phyloP scores from a whole-genome alignment of 2,329 filamentous ascomycete species.

The Ascomycota sp. region DNA sequence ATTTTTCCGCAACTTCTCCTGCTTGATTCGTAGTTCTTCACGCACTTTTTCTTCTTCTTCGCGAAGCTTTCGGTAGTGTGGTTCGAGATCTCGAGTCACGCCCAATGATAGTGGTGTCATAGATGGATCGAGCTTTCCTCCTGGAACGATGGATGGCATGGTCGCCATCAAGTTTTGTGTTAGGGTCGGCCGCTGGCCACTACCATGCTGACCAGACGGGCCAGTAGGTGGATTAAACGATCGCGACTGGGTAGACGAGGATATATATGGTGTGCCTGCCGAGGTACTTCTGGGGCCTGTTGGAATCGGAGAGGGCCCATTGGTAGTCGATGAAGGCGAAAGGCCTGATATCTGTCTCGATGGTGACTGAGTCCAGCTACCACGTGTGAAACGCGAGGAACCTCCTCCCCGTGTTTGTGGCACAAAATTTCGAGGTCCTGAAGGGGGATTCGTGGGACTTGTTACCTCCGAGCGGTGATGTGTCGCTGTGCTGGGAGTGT shows the following conservation, averaged over 20 bases:
- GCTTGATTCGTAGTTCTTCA: conserved; percentile 28
- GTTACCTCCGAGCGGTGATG: conserved; percentile 17
- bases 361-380: conserved; percentile 19
- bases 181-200: conserved; percentile 21
- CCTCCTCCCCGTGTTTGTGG: conserved; percentile 23
- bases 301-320: conserved; percentile 21
- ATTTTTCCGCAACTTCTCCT: conserved; percentile 32
- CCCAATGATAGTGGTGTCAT: conserved; percentile 22
- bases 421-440: conserved; percentile 34
- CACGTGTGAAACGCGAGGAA: conserved; percentile 22
- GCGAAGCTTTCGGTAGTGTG: conserved; percentile 30
- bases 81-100: conserved; percentile 30
- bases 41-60: conserved; percentile 38
- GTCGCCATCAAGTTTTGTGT: conserved; percentile 30
- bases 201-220: conserved; percentile 20
- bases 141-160: conserved; percentile 29
- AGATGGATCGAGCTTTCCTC: conserved; percentile 31
- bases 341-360: conserved; percentile 13
- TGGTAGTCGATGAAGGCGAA: conserved; percentile 17
- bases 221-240: conserved; percentile 39
- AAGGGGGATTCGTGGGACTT: conserved; percentile 28
- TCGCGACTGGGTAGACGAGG: conserved; percentile 19
- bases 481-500: conserved; percentile 12
- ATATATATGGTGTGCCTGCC: conserved; percentile 13
- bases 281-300: conserved; percentile 23